Conservation (phyloP, 768 basidiomycete species). For the Phylloporus scabripes region DNA sequence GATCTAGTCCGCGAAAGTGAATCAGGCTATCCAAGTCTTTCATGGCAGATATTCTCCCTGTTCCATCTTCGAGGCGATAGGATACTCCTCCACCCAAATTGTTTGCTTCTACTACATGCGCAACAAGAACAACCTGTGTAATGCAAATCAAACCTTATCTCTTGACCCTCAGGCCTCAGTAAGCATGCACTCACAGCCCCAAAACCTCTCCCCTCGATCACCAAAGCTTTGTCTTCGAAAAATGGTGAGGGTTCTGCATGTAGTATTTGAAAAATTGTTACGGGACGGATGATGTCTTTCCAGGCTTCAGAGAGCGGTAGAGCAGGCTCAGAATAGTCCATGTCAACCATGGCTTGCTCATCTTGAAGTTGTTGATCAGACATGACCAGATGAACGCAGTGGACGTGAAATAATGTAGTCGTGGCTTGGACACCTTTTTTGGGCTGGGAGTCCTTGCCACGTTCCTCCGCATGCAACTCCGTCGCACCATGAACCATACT, state of each 20-base stretch:
- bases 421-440: background rate
- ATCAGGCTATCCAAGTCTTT: background rate
- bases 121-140: slow-evolving; percentile 46
- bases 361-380: slow-evolving; percentile 5
- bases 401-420: background rate
- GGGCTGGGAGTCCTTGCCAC: too few species aligned
- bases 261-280: slow-evolving; percentile 51
- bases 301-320: background rate
- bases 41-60: slow-evolving; percentile 20
- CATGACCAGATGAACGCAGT: slow-evolving; percentile 2
- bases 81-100: background rate
- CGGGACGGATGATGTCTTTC: slow-evolving; percentile 35
- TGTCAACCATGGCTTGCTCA: background rate
- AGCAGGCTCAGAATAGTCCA: background rate
- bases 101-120: slow-evolving; percentile 31
- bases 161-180: background rate
- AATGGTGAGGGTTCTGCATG: slow-evolving; percentile 33
- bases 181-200: slow-evolving; percentile 7
- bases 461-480: too few species aligned
- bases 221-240: slow-evolving; percentile 39
- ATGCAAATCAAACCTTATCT: slow-evolving; percentile 24
- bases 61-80: slow-evolving; percentile 37
- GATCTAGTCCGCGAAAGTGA: background rate
- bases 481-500: background rate
- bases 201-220: slow-evolving; percentile 41